These are phyloP conservation scores for Coemansia sp. DNA, from an alignment of 192 early-diverging fungal genomes.

Conservation along the genomic window DNA sequence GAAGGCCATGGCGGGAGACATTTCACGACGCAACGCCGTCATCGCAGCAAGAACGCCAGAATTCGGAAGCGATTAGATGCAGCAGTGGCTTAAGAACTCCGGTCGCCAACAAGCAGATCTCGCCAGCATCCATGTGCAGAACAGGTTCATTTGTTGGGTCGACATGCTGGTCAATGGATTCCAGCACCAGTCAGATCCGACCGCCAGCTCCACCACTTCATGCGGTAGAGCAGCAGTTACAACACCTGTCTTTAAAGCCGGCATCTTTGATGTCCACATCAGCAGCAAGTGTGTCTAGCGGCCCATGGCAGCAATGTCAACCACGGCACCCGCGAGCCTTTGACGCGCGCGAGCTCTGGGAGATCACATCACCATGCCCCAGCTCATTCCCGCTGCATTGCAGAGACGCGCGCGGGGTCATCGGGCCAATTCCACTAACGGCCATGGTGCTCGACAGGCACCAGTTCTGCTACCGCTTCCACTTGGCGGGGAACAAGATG, in stretches of 20 bases:
- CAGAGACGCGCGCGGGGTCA: conserved; percentile 45
- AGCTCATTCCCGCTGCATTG: conserved; percentile 46
- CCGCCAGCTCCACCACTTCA: background rate
- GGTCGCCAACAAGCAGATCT: background rate
- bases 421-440: conserved; percentile 46
- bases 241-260: background rate
- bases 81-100: background rate
- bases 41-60: background rate
- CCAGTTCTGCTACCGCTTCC: conserved; percentile 56
- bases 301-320: background rate
- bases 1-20: conserved; percentile 36
- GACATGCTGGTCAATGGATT: background rate
- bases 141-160: conserved; percentile 5
- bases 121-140: background rate
- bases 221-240: background rate
- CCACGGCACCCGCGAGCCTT: conserved; percentile 14
- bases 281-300: background rate
- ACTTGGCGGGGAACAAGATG: conserved; percentile 44
- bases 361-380: conserved; percentile 48
- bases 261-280: background rate
- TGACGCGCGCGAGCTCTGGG: conserved; percentile 35
- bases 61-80: background rate
- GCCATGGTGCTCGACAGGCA: conserved; percentile 48
- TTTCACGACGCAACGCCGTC: conserved; percentile 30
- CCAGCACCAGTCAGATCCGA: background rate